Conservation (phyloP, 2,329 filamentous ascomycete genomes). For the Monilinia fructigena region DNA sequence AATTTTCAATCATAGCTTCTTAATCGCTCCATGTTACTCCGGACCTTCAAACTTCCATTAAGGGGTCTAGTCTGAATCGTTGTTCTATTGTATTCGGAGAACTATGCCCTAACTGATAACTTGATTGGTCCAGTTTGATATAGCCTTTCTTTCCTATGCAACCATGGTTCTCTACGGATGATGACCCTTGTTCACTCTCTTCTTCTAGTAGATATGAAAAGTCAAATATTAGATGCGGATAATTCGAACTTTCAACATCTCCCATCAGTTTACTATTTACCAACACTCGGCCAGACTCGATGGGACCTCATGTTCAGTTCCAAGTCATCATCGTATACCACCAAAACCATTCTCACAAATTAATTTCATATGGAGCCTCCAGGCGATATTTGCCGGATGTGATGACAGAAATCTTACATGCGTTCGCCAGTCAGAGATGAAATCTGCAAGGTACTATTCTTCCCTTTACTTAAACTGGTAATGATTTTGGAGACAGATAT, state of each 20-base stretch:
- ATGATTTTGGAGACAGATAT: conserved; percentile 4
- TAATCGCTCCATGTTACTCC: neutral
- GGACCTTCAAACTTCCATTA: neutral
- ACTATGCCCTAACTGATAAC: neutral
- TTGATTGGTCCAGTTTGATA: neutral
- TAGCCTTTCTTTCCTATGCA: neutral
- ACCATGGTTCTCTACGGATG: neutral
- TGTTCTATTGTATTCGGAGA: neutral
- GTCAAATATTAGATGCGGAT: neutral
- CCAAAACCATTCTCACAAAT: neutral
- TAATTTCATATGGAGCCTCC: neutral
- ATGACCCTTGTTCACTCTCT: neutral
- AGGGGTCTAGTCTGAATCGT: neutral
- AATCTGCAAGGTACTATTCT: neutral
- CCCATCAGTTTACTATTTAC: neutral
- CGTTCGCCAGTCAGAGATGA: conserved; percentile 8
- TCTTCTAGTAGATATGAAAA: neutral
- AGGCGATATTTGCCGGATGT: conserved; percentile 4
- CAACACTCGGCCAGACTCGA: neutral
- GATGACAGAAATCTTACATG: conserved; percentile 18
- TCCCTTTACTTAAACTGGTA: neutral
- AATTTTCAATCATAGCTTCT: neutral
- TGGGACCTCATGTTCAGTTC: neutral
- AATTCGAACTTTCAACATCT: neutral
- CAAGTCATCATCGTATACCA: neutral